Percentiles rank a stretch among this genome's conserved stretches.
Evolutionary conservation across 495 filamentous ascomycete species (phyloP).

Genomic region (Penicillium egyptiacum): DNA sequence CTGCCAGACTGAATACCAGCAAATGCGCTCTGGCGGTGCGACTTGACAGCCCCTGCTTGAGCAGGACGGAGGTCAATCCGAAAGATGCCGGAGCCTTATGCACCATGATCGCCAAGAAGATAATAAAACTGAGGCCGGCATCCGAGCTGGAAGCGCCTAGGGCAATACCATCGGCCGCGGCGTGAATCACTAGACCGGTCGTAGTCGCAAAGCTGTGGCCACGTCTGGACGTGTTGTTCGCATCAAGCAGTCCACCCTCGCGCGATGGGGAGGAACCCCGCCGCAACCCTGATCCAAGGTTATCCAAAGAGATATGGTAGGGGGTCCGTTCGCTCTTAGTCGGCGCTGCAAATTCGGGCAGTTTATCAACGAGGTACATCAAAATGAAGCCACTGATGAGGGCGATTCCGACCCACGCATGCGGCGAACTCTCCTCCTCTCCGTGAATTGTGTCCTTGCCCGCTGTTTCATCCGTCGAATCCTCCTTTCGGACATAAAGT

Average conservation of each 20-base stretch:
- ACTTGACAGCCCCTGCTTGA: conserved; percentile 87
- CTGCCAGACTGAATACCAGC: conserved; percentile 86
- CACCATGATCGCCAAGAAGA: conserved; percentile 95
- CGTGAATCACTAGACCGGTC: conserved; percentile 91
- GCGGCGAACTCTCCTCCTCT: conserved; percentile 50
- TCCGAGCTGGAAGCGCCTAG: conserved; percentile 82
- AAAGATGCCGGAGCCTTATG: conserved; percentile 98
- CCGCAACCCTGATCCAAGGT: conserved; percentile 60
- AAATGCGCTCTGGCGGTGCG: conserved; percentile 81
- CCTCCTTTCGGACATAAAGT: conserved; percentile 30
- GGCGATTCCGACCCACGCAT: conserved; percentile 80
- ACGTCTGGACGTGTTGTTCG: conserved; percentile 29
- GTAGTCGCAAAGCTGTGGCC: conserved; percentile 69
- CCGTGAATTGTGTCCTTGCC: conserved; percentile 30
- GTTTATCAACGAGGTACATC: conserved; percentile 94
- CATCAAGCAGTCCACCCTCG: conserved; percentile 41
- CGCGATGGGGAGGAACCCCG: conserved; percentile 51
- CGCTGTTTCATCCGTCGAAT: conserved; percentile 40
- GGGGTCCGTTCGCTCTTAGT: conserved; percentile 53
- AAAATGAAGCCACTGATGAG: conserved; percentile 87
- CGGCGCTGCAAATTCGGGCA: conserved; percentile 68
- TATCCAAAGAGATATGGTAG: conserved; percentile 79
- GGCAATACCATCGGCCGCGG: conserved; percentile 93
- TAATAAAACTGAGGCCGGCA: conserved; percentile 75
- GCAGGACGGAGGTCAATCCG: conserved; percentile 81